Evolutionary conservation across 2,329 filamentous ascomycete genomes (phyloP), one percentile per base, ranked within the genome.

Genomic region (Thielaviopsis populi): DNA sequence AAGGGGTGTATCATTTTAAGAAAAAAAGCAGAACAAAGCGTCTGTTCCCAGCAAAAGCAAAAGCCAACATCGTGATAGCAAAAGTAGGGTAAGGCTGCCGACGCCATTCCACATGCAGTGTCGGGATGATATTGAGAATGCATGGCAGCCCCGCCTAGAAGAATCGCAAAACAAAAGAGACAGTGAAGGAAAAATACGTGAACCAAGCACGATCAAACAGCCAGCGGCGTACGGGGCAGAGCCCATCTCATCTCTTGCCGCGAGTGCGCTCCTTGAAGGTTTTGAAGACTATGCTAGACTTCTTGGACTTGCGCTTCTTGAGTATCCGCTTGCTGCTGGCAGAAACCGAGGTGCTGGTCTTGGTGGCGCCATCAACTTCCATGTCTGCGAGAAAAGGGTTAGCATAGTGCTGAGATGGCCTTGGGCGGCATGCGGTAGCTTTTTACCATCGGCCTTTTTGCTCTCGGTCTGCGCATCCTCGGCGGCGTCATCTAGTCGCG

Each of bases 221-320:
- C 22, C 15, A 50, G 27, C n/a, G 30, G n/a, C n/a, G n/a, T n/a
- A n/a, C n/a, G n/a, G n/a, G 19, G 10, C 46, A 11, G 3, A n/a
- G 46, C 43, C 11, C 5, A 10, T 13, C 41, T 63, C 46, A 63
- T 61, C 60, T 66, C 54, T 66, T 63, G 65, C 61, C 61, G 41
- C 62, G 58, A 22, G 60, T 59, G 59, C 65, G 65, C 27, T 82
- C 79, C 67, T 78, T 78, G 70, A 80, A 83, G 69, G 79, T 83
- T 62, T 77, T 77, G 67, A 86, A 86, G 24, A 83, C 81, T 66
- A 86, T 84, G 66, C 77, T 77, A 48, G 78, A 75, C 68, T 79
- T 81, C 72, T 79, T 82, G 68, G 74, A 75, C 69, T 75, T 79
- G 70, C 78, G 77, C 77, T 84, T 86, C 72, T 79, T 76, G 63